Evolutionary conservation across 169 alveolate species (phyloP), one percentile per base, ranked within the genome.

Genomic region (Plasmodium reichenowi): DNA sequence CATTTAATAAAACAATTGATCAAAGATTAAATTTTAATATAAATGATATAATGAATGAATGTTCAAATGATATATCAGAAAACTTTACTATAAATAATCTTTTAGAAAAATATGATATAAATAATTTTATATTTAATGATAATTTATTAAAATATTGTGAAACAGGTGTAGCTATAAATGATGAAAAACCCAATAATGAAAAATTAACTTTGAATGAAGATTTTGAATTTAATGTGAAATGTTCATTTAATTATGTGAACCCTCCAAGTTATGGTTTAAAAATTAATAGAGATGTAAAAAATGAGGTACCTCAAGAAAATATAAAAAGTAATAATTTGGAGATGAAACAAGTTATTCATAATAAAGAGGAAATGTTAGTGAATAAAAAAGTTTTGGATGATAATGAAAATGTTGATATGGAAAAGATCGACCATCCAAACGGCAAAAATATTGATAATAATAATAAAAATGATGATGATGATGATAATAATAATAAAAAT

Each of bases 51-150:
- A 2, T 83, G 80, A 68, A 68, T 32, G 85, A 72, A 26, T 60
- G 32, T 47, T 32, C 38, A 43, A 83, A 68, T 60, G 29, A 50
- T 12, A 43, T 83, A 22, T 48, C 63, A n/a, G 92, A 86, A 22
- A 72, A 67, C 17, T 71, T 70, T 32, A 15, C 83, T 7, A 63
- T 86, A 24, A 71, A 38, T 29, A 60, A 20, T 38, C 60, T 86
- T 29, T 45, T 86, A 72, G 72, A 86, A 48, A 86, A 86, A 2
- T 86, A 72, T 48, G 92, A 86, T 64, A 47, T 86, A 10, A 86
- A 74, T n/a, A 32, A 60, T 48, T 71, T 86, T 32, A 71, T 86
- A 15, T 71, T 45, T n/a, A 86, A 86, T 62, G 92, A 86, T 72
- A 26, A 13, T 43, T 66, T 86, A 54, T 86, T 86, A 67, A 86